Evolutionary conservation across 805 yeast species (phyloP).

Genomic region (Nakazawaea wyomingensis): DNA sequence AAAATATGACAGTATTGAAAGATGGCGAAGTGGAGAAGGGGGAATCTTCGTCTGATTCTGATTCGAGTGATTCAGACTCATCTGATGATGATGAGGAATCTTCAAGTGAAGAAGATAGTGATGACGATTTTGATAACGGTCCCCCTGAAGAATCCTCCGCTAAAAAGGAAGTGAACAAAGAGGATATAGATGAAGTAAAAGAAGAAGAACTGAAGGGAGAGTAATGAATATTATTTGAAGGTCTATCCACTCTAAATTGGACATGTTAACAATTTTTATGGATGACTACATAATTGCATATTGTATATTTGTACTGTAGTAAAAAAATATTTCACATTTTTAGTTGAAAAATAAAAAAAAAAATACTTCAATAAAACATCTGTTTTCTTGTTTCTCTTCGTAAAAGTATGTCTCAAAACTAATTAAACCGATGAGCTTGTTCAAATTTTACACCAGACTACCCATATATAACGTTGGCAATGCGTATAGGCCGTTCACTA

Average conservation of each 20-base stretch:
- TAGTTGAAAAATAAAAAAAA: background rate
- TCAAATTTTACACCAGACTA: background rate
- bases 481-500: background rate
- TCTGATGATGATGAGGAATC: constrained; percentile 6
- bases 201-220: no score
- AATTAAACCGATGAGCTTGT: background rate
- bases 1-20: constrained; percentile 22
- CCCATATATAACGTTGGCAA: background rate
- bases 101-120: constrained; percentile 8
- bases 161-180: background rate
- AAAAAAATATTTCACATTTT: background rate
- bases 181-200: no score
- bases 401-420: background rate
- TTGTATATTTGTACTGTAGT: background rate
- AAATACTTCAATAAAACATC: no score
- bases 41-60: constrained; percentile 11
- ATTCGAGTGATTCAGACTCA: constrained; percentile 10
- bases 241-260: no score
- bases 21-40: constrained; percentile 19
- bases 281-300: background rate
- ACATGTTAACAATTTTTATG: no score
- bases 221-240: no score
- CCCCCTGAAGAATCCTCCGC: constrained; percentile 10
- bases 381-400: no score
- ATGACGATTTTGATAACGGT: constrained; percentile 11